Evolutionary conservation across 306 rosid species (phyloP), one percentile per base, ranked within the genome.

Genomic region (Begonia fuchsioides): DNA sequence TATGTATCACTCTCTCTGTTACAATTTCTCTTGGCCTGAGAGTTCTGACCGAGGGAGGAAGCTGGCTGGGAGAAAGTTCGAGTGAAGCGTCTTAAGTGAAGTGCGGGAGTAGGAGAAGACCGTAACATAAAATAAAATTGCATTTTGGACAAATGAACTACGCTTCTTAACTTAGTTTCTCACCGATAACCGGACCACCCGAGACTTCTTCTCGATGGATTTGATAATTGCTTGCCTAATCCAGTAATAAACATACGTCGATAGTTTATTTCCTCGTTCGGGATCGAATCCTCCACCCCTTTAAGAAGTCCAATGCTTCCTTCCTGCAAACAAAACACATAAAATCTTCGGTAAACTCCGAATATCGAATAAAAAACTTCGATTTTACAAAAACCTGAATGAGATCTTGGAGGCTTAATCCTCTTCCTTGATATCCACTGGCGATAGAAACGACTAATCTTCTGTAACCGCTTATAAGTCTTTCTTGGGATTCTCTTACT

Each of bases 221-320:
- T 63, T 78, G 39, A 80, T 65, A 9, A 82, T 77, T 43, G 93
- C 87, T 77, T 87, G 94, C 60, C 63, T 77, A 49, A 87, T 82
- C 94, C 92, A 87, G 92, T 87, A 82, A 71, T 87, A 82, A 16
- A 68, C 85, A 67, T 82, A 82, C n/a, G 94, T 82, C 45, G 96
- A 82, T 38, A 87, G 38, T 49, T 82, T 87, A 41, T 65, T 20
- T 52, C 94, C 94, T 67, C 79, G 72, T 10, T 73, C 60, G 6
- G 84, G 87, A 13, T 82, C 93, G 60, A 79, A 87, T 62, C 80
- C 65, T 73, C 75, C 10, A 75, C 96, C 60, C 87, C 96, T 51
- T 58, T 52, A 51, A 82, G 83, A 62, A 87, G 96, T 15, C 96
- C 87, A 35, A 80, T 71, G 76, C 78, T 82, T 48, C 96, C 93